phyloP scores from a whole-genome alignment of 2,329 filamentous ascomycete genomes.

The Passalora sequoiae region DNA sequence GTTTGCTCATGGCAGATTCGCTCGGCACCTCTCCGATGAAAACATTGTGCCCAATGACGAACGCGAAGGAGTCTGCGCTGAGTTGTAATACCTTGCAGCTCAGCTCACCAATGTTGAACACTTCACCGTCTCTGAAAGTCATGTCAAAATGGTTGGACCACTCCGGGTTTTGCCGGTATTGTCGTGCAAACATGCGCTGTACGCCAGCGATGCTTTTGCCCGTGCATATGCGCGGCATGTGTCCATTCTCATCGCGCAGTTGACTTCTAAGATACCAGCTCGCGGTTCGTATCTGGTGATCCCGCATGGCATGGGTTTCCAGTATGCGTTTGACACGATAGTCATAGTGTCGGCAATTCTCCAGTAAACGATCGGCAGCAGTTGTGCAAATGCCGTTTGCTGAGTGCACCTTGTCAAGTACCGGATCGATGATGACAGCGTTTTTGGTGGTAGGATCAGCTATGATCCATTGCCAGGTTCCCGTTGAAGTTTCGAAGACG shows the following conservation, averaged over 20 bases:
- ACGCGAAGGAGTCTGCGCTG: conserved; percentile 58
- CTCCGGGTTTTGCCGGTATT: conserved; percentile 45
- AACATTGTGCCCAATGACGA: conserved; percentile 47
- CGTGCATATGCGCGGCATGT: conserved; percentile 48
- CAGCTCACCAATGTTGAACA: conserved; percentile 48
- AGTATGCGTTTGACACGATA: conserved; percentile 52
- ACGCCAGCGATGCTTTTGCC: conserved; percentile 51
- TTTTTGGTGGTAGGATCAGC: conserved; percentile 47
- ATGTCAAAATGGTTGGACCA: conserved; percentile 48
- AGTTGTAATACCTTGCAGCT: conserved; percentile 49
- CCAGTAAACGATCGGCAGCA: conserved; percentile 51
- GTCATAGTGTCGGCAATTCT: conserved; percentile 39
- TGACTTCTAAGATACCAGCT: conserved; percentile 52
- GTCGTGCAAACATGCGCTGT: conserved; percentile 47
- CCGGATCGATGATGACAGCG: conserved; percentile 58
- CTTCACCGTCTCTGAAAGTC: conserved; percentile 51
- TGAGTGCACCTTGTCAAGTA: conserved; percentile 52
- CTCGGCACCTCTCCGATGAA: conserved; percentile 30
- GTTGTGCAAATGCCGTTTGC: conserved; percentile 45
- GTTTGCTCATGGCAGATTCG: conserved; percentile 1
- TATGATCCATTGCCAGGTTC: conserved; percentile 58
- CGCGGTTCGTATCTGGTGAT: conserved; percentile 52
- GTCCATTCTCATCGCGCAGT: conserved; percentile 36
- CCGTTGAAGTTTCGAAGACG: conserved; percentile 40
- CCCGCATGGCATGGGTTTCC: conserved; percentile 59